Percentiles rank a stretch among this genome's conserved stretches.
These are phyloP conservation scores for Eremothecium cymbalariae DNA, from an alignment of 1,139 yeast genomes.

Conservation along the genomic window DNA sequence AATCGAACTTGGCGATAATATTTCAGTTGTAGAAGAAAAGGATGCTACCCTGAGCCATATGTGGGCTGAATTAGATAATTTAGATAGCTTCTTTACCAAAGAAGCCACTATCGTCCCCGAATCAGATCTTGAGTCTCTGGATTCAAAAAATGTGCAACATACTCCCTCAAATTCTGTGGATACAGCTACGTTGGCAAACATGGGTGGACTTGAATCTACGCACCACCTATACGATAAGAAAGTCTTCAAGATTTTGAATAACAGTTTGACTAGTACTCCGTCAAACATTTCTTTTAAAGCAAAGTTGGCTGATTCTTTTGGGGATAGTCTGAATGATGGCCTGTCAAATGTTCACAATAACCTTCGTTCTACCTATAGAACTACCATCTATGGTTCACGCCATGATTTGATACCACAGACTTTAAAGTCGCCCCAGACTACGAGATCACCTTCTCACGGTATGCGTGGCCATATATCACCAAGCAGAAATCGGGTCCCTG, in stretches of 20 bases:
- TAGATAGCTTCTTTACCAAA: slow-evolving; percentile 85
- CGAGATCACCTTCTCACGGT: slow-evolving; percentile 18
- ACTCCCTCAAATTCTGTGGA: slow-evolving; percentile 45
- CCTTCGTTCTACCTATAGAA: slow-evolving; percentile 14
- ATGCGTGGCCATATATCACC: slow-evolving; percentile 13
- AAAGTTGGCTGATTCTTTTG: slow-evolving; percentile 57
- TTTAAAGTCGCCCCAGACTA: slow-evolving; percentile 11
- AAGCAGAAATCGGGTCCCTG: slow-evolving; percentile 13
- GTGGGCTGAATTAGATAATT: slow-evolving; percentile 94
- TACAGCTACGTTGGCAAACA: slow-evolving; percentile 40
- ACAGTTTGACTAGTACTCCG: slow-evolving; percentile 67
- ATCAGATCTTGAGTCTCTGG: slow-evolving; percentile 9
- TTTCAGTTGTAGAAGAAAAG: slow-evolving; percentile 46
- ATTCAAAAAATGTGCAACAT: slow-evolving; percentile 28
- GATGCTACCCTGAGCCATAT: slow-evolving; percentile 77
- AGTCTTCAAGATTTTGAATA: slow-evolving; percentile 64
- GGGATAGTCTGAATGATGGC: slow-evolving; percentile 23
- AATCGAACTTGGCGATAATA: slow-evolving; percentile 32
- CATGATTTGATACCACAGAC: slow-evolving; percentile 11
- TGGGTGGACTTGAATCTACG: slow-evolving; percentile 54
- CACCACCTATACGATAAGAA: slow-evolving; percentile 75
- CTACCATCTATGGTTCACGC: slow-evolving; percentile 13
- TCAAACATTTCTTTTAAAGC: slow-evolving; percentile 72
- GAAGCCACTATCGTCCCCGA: slow-evolving; percentile 41
- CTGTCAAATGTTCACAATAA: slow-evolving; percentile 21